Evolutionary conservation across 2,329 filamentous ascomycete species (phyloP).

Genomic region (Chaetoscypha palmicola): DNA sequence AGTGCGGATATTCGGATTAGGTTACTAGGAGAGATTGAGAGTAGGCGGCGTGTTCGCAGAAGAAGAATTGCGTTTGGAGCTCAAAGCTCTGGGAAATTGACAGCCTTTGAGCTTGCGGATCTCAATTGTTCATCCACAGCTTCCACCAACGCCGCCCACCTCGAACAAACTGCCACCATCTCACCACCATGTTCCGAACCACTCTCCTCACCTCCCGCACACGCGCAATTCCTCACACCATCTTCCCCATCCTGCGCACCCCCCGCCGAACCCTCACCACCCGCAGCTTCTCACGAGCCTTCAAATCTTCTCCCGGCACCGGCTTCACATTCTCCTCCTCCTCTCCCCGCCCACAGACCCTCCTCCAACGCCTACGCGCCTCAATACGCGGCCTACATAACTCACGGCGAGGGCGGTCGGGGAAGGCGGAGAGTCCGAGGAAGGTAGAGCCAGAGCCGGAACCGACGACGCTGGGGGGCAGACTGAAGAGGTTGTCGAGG

Average conservation of each 20-base stretch:
- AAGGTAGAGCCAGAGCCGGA: slow-evolving; percentile 14
- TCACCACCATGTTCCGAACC: slow-evolving; percentile 19
- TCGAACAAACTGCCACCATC: background rate
- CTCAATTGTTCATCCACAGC: background rate
- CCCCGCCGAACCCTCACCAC: slow-evolving; percentile 7
- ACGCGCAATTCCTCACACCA: slow-evolving; percentile 13
- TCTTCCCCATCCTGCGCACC: slow-evolving; percentile 1
- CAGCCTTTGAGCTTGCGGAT: no score
- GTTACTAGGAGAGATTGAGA: no score
- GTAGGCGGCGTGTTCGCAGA: no score
- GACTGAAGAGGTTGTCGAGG: slow-evolving; percentile 71
- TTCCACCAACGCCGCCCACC: background rate
- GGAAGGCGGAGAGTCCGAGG: slow-evolving; percentile 9
- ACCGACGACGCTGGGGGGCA: slow-evolving; percentile 20
- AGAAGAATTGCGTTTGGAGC: no score
- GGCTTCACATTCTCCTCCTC: slow-evolving; percentile 21
- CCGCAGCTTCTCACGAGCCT: slow-evolving; percentile 1
- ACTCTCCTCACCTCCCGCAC: slow-evolving; percentile 9
- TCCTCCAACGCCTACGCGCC: slow-evolving; percentile 21
- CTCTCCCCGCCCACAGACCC: slow-evolving; percentile 10
- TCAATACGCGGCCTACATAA: slow-evolving; percentile 21
- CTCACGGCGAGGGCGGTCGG: slow-evolving; percentile 11
- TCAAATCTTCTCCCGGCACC: slow-evolving; percentile 14
- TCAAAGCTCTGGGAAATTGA: no score
- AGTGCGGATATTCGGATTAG: no score